These are phyloP conservation scores for Blastomyces emzantsi DNA, from an alignment of 2,329 filamentous ascomycete species.

Conservation along the genomic window DNA sequence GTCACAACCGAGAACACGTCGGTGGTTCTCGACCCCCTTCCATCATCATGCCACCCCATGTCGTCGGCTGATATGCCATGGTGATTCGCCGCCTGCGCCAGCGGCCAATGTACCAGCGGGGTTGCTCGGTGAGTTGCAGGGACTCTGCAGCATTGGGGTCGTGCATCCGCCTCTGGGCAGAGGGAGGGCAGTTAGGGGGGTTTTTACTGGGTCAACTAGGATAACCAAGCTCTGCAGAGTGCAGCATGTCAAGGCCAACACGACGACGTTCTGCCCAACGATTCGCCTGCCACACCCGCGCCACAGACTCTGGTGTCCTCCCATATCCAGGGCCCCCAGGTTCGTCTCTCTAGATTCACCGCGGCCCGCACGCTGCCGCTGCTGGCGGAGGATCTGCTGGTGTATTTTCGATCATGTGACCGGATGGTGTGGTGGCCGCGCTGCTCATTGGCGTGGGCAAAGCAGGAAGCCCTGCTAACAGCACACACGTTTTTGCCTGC, in stretches of 20 bases:
- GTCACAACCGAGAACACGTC: slow-evolving; percentile 7
- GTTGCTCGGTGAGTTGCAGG: slow-evolving; percentile 5
- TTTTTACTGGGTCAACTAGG: slow-evolving; percentile 2
- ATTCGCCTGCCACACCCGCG: slow-evolving; percentile 19
- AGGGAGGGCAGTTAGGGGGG: neutral
- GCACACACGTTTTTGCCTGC: slow-evolving; percentile 17
- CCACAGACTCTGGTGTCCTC: slow-evolving; percentile 12
- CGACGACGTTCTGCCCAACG: neutral
- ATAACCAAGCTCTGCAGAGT: slow-evolving; percentile 14
- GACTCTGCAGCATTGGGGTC: slow-evolving; percentile 6
- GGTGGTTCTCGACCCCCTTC: slow-evolving; percentile 7
- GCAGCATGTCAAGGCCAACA: slow-evolving; percentile 3
- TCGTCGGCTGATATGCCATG: slow-evolving; percentile 9
- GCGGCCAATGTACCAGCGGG: neutral
- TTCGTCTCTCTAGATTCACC: slow-evolving; percentile 16
- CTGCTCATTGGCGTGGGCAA: slow-evolving; percentile 15
- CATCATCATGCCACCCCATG: slow-evolving; percentile 1
- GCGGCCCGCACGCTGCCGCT: slow-evolving; percentile 17
- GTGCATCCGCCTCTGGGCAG: slow-evolving; percentile 5
- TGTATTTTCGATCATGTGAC: slow-evolving; percentile 24
- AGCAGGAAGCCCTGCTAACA: slow-evolving; percentile 12
- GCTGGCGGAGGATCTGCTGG: slow-evolving; percentile 20
- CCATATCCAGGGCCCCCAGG: slow-evolving; percentile 12
- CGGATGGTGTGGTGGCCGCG: slow-evolving; percentile 16
- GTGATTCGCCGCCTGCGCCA: slow-evolving; percentile 12